These are phyloP conservation scores for Tolypocladium ovalisporum DNA, from an alignment of 2,329 filamentous ascomycete genomes.

Conservation along the genomic window DNA sequence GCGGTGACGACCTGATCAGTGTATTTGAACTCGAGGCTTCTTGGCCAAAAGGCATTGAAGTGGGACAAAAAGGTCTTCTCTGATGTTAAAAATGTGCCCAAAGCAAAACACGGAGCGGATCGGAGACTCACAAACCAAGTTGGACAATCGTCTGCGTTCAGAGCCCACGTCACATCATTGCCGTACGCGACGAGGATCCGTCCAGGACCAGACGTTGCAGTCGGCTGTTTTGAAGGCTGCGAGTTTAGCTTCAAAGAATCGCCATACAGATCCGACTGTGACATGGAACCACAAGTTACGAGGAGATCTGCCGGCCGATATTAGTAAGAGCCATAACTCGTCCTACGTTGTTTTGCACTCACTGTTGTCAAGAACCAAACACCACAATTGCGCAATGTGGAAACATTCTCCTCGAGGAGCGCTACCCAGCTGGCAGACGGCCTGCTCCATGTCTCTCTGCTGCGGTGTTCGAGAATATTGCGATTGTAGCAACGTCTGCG, in stretches of 20 bases:
- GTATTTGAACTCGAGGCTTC: conserved; percentile 23
- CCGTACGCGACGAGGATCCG: conserved; percentile 24
- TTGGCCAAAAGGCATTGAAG: conserved; percentile 32
- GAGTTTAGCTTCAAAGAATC: conserved; percentile 18
- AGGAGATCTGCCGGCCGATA: conserved; percentile 19
- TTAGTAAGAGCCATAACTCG: background rate
- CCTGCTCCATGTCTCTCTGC: conserved; percentile 34
- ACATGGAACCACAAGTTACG: conserved; percentile 29
- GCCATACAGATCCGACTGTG: conserved; percentile 19
- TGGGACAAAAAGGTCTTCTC: conserved; percentile 26
- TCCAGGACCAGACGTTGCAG: conserved; percentile 5
- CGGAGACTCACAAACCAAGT: conserved; percentile 31
- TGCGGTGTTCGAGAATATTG: conserved; percentile 27
- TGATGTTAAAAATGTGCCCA: conserved; percentile 1
- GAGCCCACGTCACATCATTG: conserved; percentile 24
- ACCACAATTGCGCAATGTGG: conserved; percentile 38
- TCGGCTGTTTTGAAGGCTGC: conserved; percentile 14
- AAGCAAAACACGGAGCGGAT: background rate
- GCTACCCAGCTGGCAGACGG: conserved; percentile 27
- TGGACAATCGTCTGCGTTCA: conserved; percentile 26
- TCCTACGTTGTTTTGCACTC: conserved; percentile 6
- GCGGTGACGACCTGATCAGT: conserved; percentile 16
- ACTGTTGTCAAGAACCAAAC: conserved; percentile 32
- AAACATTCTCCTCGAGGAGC: conserved; percentile 28
- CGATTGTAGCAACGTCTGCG: conserved; percentile 31